Base-by-base conservation (phyloP, 768 basidiomycete species). In the Rhodosporidiobolus odoratus region DNA sequence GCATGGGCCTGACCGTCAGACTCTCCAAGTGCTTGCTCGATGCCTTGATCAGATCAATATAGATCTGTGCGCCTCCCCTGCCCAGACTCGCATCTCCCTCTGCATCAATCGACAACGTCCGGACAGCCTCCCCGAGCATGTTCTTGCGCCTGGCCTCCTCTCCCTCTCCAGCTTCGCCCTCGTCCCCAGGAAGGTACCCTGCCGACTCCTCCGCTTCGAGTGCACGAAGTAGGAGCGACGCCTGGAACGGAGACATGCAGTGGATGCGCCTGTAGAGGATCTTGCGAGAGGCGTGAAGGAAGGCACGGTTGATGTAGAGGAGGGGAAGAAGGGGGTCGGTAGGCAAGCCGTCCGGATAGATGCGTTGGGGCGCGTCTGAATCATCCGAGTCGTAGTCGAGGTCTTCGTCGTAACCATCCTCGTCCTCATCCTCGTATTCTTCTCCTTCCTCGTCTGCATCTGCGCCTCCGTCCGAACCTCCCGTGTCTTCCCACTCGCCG, bases 311-410 rank as follows among this genome's bases (percentile, higher is more conserved):
- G 60, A 75, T 32, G 66, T 66, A 66, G 12, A 68, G 25, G 25
- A 77, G 65, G 27, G 77, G 75, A 35, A 77, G 70, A 45, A 72
- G 52, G 9, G 74, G 74, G 37, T 75, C 72, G 41, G 5, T 3
- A 6, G 77, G 77, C 0, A 76, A 50, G 30, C 75, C 77, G 47
- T 77, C 77, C 7, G 65, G 58, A 65, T 66, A 77, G 19, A 68
- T 71, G 15, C 41, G 61, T 8, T 47, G 37, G 23, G 57, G 57
- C 16, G 52, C 45, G 15, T 63, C 59, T 15, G 32, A 62, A 9
- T 48, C 47, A 25, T 60, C 54, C 21, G 56, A 34, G 30, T 67
- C 61, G 32, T 57, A 45, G 30, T 60, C 27, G 38, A 66, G 64
- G 0, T 63, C 47, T 16, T 66, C 65, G 30, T 57, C 35, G 25